Conservation (phyloP, 208 protist genomes). For the Acanthamoeba royreba region DNA sequence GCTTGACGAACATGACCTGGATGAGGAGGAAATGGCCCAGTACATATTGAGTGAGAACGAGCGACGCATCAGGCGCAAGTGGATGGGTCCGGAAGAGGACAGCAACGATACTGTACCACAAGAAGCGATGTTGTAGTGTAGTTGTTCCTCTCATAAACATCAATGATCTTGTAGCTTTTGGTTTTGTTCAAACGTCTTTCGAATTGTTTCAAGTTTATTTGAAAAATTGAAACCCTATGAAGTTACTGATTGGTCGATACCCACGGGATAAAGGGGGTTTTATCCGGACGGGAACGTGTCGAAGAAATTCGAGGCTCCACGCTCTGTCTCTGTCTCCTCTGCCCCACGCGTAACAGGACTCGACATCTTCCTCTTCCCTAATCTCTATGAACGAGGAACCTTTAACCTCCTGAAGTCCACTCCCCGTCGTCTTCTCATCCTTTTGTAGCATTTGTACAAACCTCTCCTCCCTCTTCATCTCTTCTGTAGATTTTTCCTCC, state of each 20-base stretch:
- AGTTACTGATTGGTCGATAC: not conserved
- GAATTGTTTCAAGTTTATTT: no score
- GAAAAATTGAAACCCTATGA: not conserved
- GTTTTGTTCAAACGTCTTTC: no score
- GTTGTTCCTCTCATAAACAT: not conserved
- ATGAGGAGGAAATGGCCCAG: not conserved
- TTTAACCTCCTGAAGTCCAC: no score
- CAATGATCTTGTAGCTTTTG: no score
- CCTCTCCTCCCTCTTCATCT: no score
- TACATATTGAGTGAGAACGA: not conserved
- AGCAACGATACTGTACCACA: not conserved
- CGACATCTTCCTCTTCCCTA: no score
- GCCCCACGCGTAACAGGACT: no score
- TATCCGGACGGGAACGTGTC: not conserved
- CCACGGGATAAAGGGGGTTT: not conserved
- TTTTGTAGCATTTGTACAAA: no score
- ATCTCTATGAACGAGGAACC: no score
- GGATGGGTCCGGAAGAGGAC: not conserved
- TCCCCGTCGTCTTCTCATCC: no score
- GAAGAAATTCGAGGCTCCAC: not conserved
- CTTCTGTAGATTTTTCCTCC: no score
- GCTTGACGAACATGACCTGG: not conserved
- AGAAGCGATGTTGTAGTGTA: not conserved
- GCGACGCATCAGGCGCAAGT: not conserved
- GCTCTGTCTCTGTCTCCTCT: no score